Evolutionary conservation across 108 stramenopile species (phyloP).

Genomic region (Nitzschia inconspicua): DNA sequence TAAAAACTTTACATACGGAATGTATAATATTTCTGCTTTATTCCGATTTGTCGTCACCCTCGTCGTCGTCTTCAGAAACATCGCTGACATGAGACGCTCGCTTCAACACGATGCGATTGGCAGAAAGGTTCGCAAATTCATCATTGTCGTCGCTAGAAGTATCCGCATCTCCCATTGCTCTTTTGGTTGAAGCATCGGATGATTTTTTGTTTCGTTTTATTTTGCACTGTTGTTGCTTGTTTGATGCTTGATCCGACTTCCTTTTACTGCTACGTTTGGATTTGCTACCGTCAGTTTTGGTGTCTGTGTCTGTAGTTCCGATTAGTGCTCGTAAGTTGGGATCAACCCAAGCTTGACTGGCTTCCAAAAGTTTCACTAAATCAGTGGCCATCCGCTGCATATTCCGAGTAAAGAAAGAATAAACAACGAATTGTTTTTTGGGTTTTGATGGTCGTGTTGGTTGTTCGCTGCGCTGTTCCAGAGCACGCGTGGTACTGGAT

Average conservation of each 20-base stretch:
- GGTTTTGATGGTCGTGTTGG: no score
- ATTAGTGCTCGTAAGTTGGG: slow-evolving; percentile 66
- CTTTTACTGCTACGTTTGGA: slow-evolving; percentile 7
- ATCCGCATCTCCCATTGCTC: background rate
- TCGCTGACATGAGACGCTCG: slow-evolving; percentile 67
- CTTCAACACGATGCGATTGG: slow-evolving; percentile 50
- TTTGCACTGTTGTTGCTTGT: background rate
- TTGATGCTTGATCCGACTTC: background rate
- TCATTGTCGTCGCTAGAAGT: slow-evolving; percentile 35
- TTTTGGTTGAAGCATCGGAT: background rate
- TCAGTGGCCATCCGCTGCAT: slow-evolving; percentile 61
- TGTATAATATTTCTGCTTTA: no score
- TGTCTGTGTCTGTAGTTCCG: no score
- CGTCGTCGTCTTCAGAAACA: slow-evolving; percentile 37
- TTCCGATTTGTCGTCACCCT: no score
- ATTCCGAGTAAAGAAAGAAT: slow-evolving; percentile 76
- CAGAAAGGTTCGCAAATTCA: slow-evolving; percentile 39
- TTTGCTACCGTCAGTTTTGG: slow-evolving; percentile 3
- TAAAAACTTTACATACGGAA: no score
- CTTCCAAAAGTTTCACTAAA: slow-evolving; percentile 45
- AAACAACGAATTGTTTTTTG: no score
- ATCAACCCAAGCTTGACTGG: slow-evolving; percentile 67
- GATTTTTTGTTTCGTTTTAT: background rate
- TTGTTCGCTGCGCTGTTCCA: no score
- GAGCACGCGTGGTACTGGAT: background rate